Percentiles rank a stretch among this genome's conserved stretches.
Conservation (phyloP, 129 eudicot genomes). For the Flaveria sonorensis region DNA sequence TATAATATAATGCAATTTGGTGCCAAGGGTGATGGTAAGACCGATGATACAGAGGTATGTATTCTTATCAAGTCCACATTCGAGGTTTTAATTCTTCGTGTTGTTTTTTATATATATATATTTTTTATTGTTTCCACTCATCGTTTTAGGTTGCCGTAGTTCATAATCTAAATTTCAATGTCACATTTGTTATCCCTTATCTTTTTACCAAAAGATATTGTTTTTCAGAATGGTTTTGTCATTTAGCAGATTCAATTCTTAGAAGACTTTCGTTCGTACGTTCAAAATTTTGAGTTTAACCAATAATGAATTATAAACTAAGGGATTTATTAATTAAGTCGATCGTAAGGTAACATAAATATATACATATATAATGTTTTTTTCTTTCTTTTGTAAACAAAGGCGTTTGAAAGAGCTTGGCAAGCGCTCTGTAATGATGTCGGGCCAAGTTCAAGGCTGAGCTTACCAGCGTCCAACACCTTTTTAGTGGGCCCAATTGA, state of each 20-base stretch:
- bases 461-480: slow-evolving; percentile 21
- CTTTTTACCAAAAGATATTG: too few relatives aligned
- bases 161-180: too few relatives aligned
- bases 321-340: too few relatives aligned
- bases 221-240: too few relatives aligned
- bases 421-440: slow-evolving; percentile 31
- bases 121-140: too few relatives aligned
- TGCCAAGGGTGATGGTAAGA: slow-evolving; percentile 33
- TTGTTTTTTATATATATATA: neutral
- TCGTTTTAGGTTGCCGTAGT: too few relatives aligned
- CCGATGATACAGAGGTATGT: slow-evolving; percentile 33
- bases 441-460: slow-evolving; percentile 29
- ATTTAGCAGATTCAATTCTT: too few relatives aligned
- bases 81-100: neutral
- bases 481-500: slow-evolving; percentile 35
- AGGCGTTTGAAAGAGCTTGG: slow-evolving; percentile 45
- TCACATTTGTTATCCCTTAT: too few relatives aligned
- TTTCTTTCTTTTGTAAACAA: neutral
- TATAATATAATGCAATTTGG: slow-evolving; percentile 39
- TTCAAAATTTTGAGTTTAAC: too few relatives aligned
- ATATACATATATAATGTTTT: neutral
- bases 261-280: too few relatives aligned
- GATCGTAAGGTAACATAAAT: too few relatives aligned
- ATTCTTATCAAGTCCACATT: neutral
- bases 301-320: too few relatives aligned